These are phyloP conservation scores for Microdochium trichocladiopsis DNA, from an alignment of 2,329 filamentous ascomycete genomes.

Conservation along the genomic window DNA sequence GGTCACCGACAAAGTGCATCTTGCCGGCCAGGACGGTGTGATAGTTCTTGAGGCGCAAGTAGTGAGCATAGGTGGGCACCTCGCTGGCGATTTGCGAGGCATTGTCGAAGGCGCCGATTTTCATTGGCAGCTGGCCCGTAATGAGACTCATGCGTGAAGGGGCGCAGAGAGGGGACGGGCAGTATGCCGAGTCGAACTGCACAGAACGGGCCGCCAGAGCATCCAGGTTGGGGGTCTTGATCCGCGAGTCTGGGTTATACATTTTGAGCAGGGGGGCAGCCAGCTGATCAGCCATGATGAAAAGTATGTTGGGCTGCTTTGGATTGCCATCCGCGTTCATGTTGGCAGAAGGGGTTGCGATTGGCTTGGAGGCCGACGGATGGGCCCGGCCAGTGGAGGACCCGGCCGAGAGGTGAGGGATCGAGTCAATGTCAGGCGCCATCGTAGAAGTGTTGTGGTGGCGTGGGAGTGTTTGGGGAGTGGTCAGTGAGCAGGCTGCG, in stretches of 20 bases:
- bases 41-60: conserved; percentile 77
- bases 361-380: conserved; percentile 19
- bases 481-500: not conserved
- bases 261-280: conserved; percentile 86
- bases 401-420: conserved; percentile 41
- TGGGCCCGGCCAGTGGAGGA: conserved; percentile 23
- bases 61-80: conserved; percentile 87
- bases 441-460: conserved; percentile 27
- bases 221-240: conserved; percentile 88
- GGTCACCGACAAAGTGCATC: conserved; percentile 96
- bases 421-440: conserved; percentile 69
- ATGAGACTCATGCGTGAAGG: conserved; percentile 94
- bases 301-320: conserved; percentile 69
- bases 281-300: conserved; percentile 96
- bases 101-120: conserved; percentile 89
- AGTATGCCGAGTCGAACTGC: conserved; percentile 91
- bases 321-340: conserved; percentile 5
- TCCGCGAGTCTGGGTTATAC: conserved; percentile 81
- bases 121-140: conserved; percentile 82
- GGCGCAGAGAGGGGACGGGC: conserved; percentile 86
- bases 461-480: not conserved
- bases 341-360: conserved; percentile 8
- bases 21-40: conserved; percentile 89
- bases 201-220: conserved; percentile 73
- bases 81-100: conserved; percentile 78